phyloP scores from a whole-genome alignment of 2,329 filamentous ascomycete genomes.

The Nigrograna mackinnonii region DNA sequence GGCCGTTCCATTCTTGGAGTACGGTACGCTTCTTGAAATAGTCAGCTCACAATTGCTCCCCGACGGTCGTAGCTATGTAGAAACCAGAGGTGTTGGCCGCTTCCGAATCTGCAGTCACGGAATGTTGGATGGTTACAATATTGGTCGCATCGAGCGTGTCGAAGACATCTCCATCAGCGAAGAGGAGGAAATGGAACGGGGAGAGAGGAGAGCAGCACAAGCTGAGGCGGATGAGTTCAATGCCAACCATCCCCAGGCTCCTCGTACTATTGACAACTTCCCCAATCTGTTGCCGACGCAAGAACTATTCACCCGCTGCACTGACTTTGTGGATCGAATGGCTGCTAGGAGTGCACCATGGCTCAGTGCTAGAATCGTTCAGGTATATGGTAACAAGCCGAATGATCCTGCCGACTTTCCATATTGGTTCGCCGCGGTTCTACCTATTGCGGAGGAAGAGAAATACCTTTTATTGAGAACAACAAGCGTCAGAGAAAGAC shows the following conservation, averaged over 20 bases:
- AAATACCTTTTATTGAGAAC: slow-evolving; percentile 77
- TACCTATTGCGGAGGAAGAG: slow-evolving; percentile 76
- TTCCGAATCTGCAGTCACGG: slow-evolving; percentile 72
- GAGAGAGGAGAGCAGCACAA: slow-evolving; percentile 59
- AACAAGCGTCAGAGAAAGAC: slow-evolving; percentile 74
- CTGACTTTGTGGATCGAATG: slow-evolving; percentile 72
- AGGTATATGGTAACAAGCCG: slow-evolving; percentile 77
- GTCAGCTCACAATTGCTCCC: slow-evolving; percentile 72
- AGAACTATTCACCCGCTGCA: slow-evolving; percentile 67
- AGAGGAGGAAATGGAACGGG: slow-evolving; percentile 75
- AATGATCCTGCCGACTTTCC: slow-evolving; percentile 77
- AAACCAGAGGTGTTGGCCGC: slow-evolving; percentile 74
- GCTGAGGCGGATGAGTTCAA: slow-evolving; percentile 33
- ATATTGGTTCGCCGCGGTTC: slow-evolving; percentile 86
- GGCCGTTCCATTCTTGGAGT: slow-evolving; percentile 65
- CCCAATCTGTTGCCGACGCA: slow-evolving; percentile 69
- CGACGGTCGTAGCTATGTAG: slow-evolving; percentile 81
- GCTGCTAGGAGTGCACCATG: slow-evolving; percentile 70
- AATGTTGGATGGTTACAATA: slow-evolving; percentile 74
- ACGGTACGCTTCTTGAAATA: slow-evolving; percentile 80
- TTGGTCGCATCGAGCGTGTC: slow-evolving; percentile 75
- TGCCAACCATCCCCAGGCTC: slow-evolving; percentile 25
- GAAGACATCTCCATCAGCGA: slow-evolving; percentile 82
- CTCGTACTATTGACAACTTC: slow-evolving; percentile 30
- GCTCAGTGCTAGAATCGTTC: slow-evolving; percentile 72